Evolutionary conservation across 768 basidiomycete genomes (phyloP).

Genomic region (Suillus bovinus): DNA sequence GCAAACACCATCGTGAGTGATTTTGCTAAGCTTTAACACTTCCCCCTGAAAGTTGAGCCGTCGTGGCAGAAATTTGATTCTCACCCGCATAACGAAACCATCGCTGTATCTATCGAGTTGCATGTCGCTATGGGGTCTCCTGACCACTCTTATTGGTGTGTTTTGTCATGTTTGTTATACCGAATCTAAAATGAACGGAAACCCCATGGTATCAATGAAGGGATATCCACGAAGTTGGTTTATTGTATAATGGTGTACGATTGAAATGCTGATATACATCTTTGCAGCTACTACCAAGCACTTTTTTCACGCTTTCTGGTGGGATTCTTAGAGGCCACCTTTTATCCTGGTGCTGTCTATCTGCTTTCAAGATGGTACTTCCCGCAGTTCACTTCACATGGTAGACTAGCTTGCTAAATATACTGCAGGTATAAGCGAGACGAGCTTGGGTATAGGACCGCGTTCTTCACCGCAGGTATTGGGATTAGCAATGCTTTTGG

Average conservation of each 20-base stretch:
- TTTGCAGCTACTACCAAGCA: conserved; percentile 52
- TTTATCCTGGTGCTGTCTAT: conserved; percentile 66
- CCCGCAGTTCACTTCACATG: too few relatives aligned
- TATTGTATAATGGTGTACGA: background rate
- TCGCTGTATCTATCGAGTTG: conserved; percentile 61
- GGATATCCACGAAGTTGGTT: conserved; percentile 35
- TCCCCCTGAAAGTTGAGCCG: background rate
- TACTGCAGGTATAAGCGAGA: conserved; percentile 56
- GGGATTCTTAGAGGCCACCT: conserved; percentile 63
- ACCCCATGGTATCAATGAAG: conserved; percentile 16
- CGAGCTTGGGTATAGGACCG: conserved; percentile 68
- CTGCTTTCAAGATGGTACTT: conserved; percentile 62
- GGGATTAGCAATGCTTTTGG: conserved; percentile 81
- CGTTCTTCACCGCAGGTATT: conserved; percentile 66
- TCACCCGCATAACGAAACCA: conserved; percentile 62
- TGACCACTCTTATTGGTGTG: conserved; percentile 51
- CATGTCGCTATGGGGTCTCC: conserved; percentile 68
- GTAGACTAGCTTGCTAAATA: background rate
- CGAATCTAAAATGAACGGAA: background rate
- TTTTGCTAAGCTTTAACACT: background rate
- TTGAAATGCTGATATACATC: conserved; percentile 2
- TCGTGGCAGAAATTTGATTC: conserved; percentile 56
- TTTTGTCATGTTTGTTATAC: conserved; percentile 1
- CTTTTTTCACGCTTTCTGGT: conserved; percentile 70
- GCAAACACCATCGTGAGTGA: conserved; percentile 66